Evolutionary conservation across 257 asterid genomes (phyloP).

Genomic region (Solanum dulcamara): DNA sequence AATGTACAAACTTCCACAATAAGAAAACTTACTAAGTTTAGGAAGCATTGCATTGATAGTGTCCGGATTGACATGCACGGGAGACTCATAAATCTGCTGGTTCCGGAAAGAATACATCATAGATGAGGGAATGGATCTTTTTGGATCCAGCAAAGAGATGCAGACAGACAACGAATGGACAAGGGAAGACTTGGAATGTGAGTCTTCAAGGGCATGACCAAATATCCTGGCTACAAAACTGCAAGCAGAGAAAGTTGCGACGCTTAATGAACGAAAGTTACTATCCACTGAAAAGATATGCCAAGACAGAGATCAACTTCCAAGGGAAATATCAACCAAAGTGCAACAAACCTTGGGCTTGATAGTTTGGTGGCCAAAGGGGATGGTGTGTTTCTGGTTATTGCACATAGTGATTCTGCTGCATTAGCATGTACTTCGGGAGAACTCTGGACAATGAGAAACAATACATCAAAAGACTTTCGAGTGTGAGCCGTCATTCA

Average conservation of each 20-base stretch:
- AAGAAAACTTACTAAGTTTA: constrained; percentile 46
- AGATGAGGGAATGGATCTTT: constrained; percentile 66
- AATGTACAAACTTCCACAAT: background rate
- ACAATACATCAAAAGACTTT: constrained; percentile 1
- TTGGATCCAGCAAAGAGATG: constrained; percentile 87
- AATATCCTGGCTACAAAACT: constrained; percentile 88
- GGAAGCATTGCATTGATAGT: constrained; percentile 97
- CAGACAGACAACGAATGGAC: constrained; percentile 82
- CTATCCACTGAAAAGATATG: background rate
- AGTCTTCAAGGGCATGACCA: constrained; percentile 79
- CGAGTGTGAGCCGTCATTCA: background rate
- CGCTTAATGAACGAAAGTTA: background rate
- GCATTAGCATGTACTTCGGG: constrained; percentile 98
- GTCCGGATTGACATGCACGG: constrained; percentile 62
- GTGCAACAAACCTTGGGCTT: constrained; percentile 66
- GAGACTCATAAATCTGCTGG: constrained; percentile 70
- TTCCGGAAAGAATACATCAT: constrained; percentile 66
- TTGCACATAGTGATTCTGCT: constrained; percentile 87
- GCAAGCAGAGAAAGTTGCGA: constrained; percentile 15
- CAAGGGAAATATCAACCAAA: background rate
- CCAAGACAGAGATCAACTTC: background rate
- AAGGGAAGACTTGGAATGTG: constrained; percentile 76
- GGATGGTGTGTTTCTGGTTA: constrained; percentile 81
- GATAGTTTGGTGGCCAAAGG: constrained; percentile 82
- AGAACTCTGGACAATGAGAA: constrained; percentile 48